These are phyloP conservation scores for Paraphoma sp. DNA, from an alignment of 2,329 filamentous ascomycete genomes.

Conservation along the genomic window DNA sequence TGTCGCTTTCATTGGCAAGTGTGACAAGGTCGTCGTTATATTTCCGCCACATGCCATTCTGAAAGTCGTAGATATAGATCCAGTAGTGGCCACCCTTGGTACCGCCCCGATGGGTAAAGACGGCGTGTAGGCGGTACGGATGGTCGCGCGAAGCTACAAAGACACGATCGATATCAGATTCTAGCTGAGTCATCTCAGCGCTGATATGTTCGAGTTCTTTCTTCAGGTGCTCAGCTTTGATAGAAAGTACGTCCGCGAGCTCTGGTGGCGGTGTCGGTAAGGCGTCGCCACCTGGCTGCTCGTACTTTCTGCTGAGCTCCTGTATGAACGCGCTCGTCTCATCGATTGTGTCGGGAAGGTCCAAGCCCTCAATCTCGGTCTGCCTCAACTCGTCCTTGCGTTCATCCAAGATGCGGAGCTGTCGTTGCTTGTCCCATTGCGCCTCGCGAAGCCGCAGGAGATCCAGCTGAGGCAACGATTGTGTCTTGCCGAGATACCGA, in stretches of 20 bases:
- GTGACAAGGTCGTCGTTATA: constrained; percentile 91
- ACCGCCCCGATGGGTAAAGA: constrained; percentile 86
- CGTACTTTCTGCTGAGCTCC: constrained; percentile 18
- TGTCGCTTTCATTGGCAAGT: constrained; percentile 67
- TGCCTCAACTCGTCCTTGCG: constrained; percentile 51
- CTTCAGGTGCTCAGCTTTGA: constrained; percentile 30
- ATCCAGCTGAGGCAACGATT: constrained; percentile 40
- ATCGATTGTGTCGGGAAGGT: constrained; percentile 38
- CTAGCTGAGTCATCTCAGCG: constrained; percentile 53
- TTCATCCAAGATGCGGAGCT: constrained; percentile 63
- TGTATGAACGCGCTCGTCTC: constrained; percentile 36
- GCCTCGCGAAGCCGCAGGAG: constrained; percentile 70
- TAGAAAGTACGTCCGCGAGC: constrained; percentile 25
- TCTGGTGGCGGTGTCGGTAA: constrained; percentile 28
- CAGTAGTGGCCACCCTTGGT: constrained; percentile 81
- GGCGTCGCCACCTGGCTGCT: constrained; percentile 5
- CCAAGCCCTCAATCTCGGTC: constrained; percentile 39
- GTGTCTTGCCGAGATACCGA: constrained; percentile 66
- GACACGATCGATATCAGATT: constrained; percentile 60
- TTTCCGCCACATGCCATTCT: constrained; percentile 80
- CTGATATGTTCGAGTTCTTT: constrained; percentile 35
- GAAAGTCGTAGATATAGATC: constrained; percentile 94
- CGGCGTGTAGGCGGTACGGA: constrained; percentile 84
- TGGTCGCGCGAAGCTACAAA: constrained; percentile 70
- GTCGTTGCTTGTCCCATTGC: constrained; percentile 76